Conservation (phyloP, 1,284 basidiomycete genomes). For the Thecaphora thlaspeos region DNA sequence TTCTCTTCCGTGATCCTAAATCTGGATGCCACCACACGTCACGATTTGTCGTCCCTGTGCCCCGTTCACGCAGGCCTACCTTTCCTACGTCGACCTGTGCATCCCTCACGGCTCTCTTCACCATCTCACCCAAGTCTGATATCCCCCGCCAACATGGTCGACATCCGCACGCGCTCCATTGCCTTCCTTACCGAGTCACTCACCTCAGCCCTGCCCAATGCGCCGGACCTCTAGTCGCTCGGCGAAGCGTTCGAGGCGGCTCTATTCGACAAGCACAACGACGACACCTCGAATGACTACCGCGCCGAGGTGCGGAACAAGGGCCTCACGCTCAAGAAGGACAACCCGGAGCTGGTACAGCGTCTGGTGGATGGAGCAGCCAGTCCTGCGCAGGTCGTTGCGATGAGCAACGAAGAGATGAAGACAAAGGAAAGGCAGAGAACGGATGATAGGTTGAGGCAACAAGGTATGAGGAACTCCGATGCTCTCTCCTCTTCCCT, state of each 20-base stretch:
- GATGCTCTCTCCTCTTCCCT: background rate
- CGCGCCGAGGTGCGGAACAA: constrained; percentile 21
- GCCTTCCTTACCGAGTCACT: background rate
- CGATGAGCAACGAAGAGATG: constrained; percentile 4
- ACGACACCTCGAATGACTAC: constrained; percentile 30
- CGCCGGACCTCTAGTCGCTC: constrained; percentile 7
- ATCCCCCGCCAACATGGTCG: background rate
- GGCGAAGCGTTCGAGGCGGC: constrained; percentile 25
- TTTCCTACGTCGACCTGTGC: no score
- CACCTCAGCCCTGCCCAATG: background rate
- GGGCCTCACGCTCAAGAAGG: constrained; percentile 29
- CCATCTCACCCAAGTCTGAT: no score
- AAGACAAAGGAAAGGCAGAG: background rate
- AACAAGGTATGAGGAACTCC: no score
- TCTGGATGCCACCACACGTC: no score
- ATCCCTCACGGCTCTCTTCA: no score
- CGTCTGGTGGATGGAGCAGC: constrained; percentile 10
- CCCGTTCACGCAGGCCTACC: no score
- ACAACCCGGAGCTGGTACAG: constrained; percentile 24
- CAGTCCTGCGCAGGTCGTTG: constrained; percentile 10
- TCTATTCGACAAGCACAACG: constrained; percentile 14
- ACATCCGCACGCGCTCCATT: background rate
- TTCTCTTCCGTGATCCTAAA: no score
- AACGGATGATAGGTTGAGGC: no score
- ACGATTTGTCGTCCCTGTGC: no score